Evolutionary conservation across 306 rosid species (phyloP), one percentile per base, ranked within the genome.

Genomic region (Hippophae gyantsensis): DNA sequence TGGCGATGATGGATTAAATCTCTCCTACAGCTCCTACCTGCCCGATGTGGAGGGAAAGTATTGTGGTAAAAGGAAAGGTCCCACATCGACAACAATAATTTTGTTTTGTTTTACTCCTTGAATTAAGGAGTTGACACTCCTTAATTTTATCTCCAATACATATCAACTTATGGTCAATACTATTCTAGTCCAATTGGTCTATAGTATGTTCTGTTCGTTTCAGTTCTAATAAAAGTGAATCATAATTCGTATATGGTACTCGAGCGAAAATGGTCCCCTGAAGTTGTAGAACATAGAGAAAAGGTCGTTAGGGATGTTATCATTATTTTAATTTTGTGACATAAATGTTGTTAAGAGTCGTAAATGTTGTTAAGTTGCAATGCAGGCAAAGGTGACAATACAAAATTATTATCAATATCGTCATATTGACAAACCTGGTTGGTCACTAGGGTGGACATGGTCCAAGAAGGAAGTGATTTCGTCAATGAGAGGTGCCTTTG

Each of bases 401-500:
- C 67, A 84, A 66, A 86, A 86, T 65, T 69, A 72, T 66, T 67
- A 75, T 61, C 77, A 65, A 57, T 89, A 81, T 71, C 81, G 95
- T 9, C 94, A 86, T 14, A 76, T 86, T 38, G 83, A 78, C 74
- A 75, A 73, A 58, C 88, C 95, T 0, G 95, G 97, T 18, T 86
- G 95, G 97, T 69, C 63, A 55, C 56, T 86, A 2, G 82, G 95
- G 55, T 82, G 95, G 95, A 79, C 48, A 63, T 86, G 97, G 95
- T 66, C 75, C 13, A 71, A 71, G 13, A 65, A 55, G 10, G 95
- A 89, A 74, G 87, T 86, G 61, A 84, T 84, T 47, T 80, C 89
- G 94, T 80, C 88, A 50, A 89, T 78, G 80, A 74, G 51, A 7
- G 97, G 95, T 55, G 97, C 94, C 9, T 71, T 86, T 60, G 97